These are phyloP conservation scores for Picea sitchensis DNA, from an alignment of 75 land plant genomes.

Conservation along the genomic window DNA sequence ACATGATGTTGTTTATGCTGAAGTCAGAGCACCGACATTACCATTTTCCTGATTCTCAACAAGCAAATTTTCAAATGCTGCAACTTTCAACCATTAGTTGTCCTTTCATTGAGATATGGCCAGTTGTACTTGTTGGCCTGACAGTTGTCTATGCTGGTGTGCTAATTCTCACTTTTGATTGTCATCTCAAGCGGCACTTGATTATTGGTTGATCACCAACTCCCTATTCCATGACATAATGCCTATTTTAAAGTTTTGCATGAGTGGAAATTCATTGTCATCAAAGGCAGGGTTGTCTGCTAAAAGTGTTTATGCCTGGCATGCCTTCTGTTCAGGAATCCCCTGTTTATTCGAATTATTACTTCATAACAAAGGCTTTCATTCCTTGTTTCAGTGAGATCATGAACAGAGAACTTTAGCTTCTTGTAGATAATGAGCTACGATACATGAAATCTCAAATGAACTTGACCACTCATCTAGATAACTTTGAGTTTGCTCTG, in stretches of 20 bases:
- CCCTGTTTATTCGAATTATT: not conserved
- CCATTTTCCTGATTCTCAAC: not conserved
- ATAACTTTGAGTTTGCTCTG: not conserved
- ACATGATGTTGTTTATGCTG: not conserved
- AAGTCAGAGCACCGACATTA: not conserved
- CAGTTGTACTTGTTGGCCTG: not conserved
- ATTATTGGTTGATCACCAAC: not conserved
- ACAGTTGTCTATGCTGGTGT: not conserved
- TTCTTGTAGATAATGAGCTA: not conserved
- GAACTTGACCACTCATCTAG: not conserved
- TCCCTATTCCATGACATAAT: not conserved
- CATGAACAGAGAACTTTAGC: not conserved
- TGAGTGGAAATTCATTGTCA: not conserved
- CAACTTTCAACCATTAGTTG: too few relatives aligned
- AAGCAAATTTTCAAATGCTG: not conserved
- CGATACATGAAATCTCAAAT: not conserved
- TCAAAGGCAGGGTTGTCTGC: not conserved
- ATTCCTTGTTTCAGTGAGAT: slow-evolving; percentile 3
- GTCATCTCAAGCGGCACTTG: not conserved
- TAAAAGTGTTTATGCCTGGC: not conserved
- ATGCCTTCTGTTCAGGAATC: not conserved
- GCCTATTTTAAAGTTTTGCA: not conserved
- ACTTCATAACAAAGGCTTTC: not conserved
- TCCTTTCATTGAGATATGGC: not conserved
- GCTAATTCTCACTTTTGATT: not conserved